phyloP scores from a whole-genome alignment of 192 early-diverging fungal species.

The Coemansia sp. region DNA sequence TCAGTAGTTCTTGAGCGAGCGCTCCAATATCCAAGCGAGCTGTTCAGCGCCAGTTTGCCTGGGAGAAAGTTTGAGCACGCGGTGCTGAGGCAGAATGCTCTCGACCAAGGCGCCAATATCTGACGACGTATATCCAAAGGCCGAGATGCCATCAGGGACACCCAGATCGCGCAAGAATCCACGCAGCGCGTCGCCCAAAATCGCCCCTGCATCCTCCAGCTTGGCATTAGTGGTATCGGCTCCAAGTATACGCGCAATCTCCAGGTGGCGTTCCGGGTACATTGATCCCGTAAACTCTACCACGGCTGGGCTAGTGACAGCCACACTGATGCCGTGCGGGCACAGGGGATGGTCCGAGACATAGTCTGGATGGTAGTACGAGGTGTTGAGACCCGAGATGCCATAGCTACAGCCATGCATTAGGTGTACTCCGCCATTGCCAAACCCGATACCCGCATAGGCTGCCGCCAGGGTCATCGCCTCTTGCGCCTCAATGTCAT shows the following conservation, averaged over 20 bases:
- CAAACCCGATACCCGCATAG: constrained; percentile 88
- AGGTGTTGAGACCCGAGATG: constrained; percentile 82
- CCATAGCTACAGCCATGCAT: constrained; percentile 84
- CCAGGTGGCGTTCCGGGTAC: constrained; percentile 84
- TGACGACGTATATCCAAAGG: constrained; percentile 70
- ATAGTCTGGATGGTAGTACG: constrained; percentile 82
- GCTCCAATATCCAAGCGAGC: constrained; percentile 46
- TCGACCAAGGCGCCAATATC: constrained; percentile 76
- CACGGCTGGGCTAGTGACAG: constrained; percentile 88
- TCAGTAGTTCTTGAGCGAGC: constrained; percentile 51
- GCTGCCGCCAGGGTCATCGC: constrained; percentile 89
- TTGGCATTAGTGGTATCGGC: constrained; percentile 68
- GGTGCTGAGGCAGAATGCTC: constrained; percentile 88
- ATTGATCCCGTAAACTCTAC: constrained; percentile 81
- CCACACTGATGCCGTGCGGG: constrained; percentile 82
- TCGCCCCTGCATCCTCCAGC: constrained; percentile 68
- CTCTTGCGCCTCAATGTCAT: constrained; percentile 70
- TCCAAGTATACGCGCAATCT: constrained; percentile 75
- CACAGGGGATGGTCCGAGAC: constrained; percentile 73
- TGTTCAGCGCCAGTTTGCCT: constrained; percentile 48
- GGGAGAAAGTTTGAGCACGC: constrained; percentile 90
- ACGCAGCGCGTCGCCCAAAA: constrained; percentile 76
- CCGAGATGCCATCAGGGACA: constrained; percentile 80
- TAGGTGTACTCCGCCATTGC: constrained; percentile 88
- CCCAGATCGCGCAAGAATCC: constrained; percentile 74